phyloP scores from a whole-genome alignment of 2,329 filamentous ascomycete genomes.

The Geosmithia putterillii region DNA sequence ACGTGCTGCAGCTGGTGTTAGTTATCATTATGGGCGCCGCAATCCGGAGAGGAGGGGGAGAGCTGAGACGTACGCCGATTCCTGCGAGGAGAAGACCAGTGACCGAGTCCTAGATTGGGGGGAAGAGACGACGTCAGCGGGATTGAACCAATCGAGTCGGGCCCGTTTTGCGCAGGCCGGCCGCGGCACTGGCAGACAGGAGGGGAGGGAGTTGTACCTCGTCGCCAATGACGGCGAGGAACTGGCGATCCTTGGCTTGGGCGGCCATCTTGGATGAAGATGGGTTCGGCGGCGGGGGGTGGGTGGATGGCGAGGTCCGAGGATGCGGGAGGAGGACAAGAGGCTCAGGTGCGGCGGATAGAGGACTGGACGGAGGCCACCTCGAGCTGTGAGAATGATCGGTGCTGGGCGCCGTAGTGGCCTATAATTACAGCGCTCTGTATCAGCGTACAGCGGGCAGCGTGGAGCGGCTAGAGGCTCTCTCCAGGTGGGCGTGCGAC shows the following conservation, averaged over 20 bases:
- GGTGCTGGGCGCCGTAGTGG: too few relatives aligned
- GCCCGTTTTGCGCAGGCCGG: background rate
- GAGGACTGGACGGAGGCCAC: too few relatives aligned
- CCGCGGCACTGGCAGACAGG: background rate
- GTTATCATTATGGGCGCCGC: too few relatives aligned
- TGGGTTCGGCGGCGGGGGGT: too few relatives aligned
- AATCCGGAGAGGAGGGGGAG: background rate
- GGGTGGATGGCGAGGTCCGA: background rate
- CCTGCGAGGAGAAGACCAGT: constrained; percentile 91
- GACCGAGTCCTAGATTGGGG: constrained; percentile 84
- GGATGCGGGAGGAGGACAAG: background rate
- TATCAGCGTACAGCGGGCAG: too few relatives aligned
- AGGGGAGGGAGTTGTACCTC: constrained; percentile 45
- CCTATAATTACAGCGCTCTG: too few relatives aligned
- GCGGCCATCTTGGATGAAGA: constrained; percentile 27
- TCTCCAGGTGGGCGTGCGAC: too few relatives aligned
- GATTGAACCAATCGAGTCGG: too few relatives aligned
- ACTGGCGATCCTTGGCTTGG: constrained; percentile 71
- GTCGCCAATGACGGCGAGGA: constrained; percentile 94
- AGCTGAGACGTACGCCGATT: constrained; percentile 71
- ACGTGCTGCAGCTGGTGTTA: constrained; percentile 88
- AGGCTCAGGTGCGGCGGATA: background rate
- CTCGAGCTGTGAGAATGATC: too few relatives aligned
- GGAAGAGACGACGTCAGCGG: constrained; percentile 11
- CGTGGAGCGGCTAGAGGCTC: too few relatives aligned